Conservation (phyloP, 768 basidiomycete genomes). For the Rhodotorula babjevae region DNA sequence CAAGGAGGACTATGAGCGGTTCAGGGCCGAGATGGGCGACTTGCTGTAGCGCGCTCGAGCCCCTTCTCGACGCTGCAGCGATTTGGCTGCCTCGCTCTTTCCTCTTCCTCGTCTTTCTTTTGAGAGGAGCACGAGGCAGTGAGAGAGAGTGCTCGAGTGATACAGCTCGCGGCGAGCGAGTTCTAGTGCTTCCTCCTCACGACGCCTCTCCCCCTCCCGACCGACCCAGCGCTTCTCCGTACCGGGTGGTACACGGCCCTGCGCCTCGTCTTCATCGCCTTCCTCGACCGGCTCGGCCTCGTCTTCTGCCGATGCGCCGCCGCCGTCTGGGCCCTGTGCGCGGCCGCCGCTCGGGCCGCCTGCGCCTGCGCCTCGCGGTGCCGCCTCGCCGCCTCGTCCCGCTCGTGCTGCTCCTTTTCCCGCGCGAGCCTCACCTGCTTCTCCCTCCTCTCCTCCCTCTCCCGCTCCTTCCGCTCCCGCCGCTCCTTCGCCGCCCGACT, state of each 20-base stretch:
- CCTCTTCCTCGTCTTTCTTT: too few species aligned
- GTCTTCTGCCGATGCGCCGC: background rate
- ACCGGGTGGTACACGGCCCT: background rate
- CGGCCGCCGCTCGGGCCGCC: background rate
- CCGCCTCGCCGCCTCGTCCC: background rate
- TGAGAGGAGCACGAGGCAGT: too few species aligned
- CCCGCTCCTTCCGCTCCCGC: background rate
- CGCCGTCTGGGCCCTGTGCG: background rate
- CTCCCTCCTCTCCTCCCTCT: background rate
- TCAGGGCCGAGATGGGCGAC: conserved; percentile 32
- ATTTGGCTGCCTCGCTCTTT: too few species aligned
- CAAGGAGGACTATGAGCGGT: conserved; percentile 32
- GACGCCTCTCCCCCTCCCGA: too few species aligned
- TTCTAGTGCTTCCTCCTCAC: too few species aligned
- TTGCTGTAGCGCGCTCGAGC: conserved; percentile 11
- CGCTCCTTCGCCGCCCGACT: background rate
- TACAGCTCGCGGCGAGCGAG: too few species aligned
- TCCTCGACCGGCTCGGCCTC: background rate
- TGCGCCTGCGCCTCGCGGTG: background rate
- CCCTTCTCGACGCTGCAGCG: too few species aligned
- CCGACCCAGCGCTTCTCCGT: too few species aligned
- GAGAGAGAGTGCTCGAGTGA: too few species aligned
- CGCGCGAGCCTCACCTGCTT: background rate
- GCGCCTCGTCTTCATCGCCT: background rate
- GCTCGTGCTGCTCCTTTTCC: background rate